Evolutionary conservation across 2,329 filamentous ascomycete species (phyloP).

Genomic region (Colletotrichum nymphaeae): DNA sequence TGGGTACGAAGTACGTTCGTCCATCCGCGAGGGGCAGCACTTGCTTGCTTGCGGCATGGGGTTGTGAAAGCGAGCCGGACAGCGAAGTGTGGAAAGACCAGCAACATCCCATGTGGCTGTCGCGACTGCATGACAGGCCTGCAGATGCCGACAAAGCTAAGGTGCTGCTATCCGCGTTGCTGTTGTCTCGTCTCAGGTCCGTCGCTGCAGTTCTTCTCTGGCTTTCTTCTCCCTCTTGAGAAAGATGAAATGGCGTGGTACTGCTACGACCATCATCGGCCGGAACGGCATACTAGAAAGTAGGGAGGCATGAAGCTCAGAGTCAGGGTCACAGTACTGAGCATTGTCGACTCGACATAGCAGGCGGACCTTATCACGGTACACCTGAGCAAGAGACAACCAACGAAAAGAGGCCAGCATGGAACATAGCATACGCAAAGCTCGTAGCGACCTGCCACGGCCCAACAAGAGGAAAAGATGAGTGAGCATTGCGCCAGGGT

Average conservation of each 20-base stretch:
- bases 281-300: constrained; percentile 1
- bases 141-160: constrained; percentile 14
- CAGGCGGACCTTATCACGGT: not conserved
- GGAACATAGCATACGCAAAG: constrained; percentile 16
- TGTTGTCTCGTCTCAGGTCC: not conserved
- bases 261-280: not conserved
- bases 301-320: not conserved
- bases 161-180: not conserved
- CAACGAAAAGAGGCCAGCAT: constrained; percentile 4
- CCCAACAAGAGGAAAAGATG: constrained; percentile 5
- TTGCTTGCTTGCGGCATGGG: constrained; percentile 8
- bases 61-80: not conserved
- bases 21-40: not conserved
- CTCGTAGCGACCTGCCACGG: constrained; percentile 12
- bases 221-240: not conserved
- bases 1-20: not conserved
- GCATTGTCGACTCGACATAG: not conserved
- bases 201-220: not conserved
- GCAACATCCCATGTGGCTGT: not conserved
- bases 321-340: constrained; percentile 2
- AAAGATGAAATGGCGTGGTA: not conserved
- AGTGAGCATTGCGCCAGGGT: constrained; percentile 27
- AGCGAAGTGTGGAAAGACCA: not conserved
- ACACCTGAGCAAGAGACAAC: not conserved
- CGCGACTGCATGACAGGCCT: constrained; percentile 17